Conservation (phyloP, 2,329 filamentous ascomycete genomes). For the Botrytis medusae region DNA sequence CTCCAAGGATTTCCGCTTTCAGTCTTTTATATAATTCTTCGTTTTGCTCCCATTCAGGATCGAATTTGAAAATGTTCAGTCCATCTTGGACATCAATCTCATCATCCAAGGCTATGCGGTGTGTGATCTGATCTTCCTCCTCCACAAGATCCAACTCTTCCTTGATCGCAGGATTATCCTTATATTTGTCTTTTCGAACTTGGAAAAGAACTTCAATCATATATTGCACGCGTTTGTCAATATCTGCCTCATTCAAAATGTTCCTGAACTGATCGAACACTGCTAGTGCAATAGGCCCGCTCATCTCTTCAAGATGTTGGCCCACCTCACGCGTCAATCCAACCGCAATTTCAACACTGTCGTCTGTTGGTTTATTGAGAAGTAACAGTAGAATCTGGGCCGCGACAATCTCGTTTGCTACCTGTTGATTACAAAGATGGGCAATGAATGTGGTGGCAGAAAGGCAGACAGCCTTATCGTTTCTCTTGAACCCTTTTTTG, state of each 20-base stretch:
- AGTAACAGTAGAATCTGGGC: constrained; percentile 91
- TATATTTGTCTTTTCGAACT: constrained; percentile 93
- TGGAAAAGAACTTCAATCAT: constrained; percentile 99
- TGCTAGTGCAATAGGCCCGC: constrained; percentile 77
- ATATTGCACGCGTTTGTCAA: constrained; percentile 98
- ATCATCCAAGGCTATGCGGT: constrained; percentile 78
- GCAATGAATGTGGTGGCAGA: constrained; percentile 93
- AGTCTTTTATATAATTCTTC: constrained; percentile 87
- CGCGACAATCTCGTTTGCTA: constrained; percentile 88
- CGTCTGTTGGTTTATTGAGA: constrained; percentile 92
- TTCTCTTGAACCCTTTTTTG: constrained; percentile 90
- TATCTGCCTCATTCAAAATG: constrained; percentile 93
- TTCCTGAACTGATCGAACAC: constrained; percentile 96
- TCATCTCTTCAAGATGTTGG: constrained; percentile 94
- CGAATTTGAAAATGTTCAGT: constrained; percentile 94
- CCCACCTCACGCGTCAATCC: constrained; percentile 90
- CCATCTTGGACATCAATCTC: constrained; percentile 82
- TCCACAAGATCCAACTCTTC: constrained; percentile 95
- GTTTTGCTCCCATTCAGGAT: constrained; percentile 84
- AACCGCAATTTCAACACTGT: constrained; percentile 96
- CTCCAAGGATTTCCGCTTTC: constrained; percentile 90
- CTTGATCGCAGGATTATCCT: constrained; percentile 85
- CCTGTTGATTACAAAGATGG: constrained; percentile 93
- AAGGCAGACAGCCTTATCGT: constrained; percentile 94
- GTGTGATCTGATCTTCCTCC: constrained; percentile 97